These are phyloP conservation scores for Rhododendron kiyosumense DNA, from an alignment of 148 eudicot genomes.

Conservation along the genomic window DNA sequence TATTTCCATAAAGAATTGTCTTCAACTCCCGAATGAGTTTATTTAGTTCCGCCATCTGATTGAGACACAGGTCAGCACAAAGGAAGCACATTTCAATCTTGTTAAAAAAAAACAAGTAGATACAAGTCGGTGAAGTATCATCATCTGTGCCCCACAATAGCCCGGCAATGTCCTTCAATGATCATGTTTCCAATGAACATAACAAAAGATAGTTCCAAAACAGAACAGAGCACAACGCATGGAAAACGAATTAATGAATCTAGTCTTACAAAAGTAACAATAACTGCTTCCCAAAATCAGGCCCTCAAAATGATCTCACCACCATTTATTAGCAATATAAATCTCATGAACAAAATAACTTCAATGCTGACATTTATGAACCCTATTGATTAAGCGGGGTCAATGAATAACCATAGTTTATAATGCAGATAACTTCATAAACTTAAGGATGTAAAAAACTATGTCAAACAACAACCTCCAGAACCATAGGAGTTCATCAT, in stretches of 20 bases:
- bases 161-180: neutral
- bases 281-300: neutral
- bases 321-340: neutral
- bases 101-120: neutral
- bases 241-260: neutral
- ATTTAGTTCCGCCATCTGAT: slow-evolving; percentile 65
- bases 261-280: neutral
- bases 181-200: neutral
- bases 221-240: neutral
- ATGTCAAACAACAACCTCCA: neutral
- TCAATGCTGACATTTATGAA: neutral
- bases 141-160: neutral
- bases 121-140: neutral
- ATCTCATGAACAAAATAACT: neutral
- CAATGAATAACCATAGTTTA: neutral
- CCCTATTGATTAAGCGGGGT: neutral
- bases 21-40: slow-evolving; percentile 70
- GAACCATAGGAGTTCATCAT: neutral
- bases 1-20: slow-evolving; percentile 75
- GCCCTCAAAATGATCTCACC: neutral
- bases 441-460: neutral
- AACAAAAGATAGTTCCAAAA: neutral
- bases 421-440: neutral
- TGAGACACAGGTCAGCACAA: neutral
- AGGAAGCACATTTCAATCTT: neutral